These are phyloP conservation scores for Blastobotrys illinoisensis DNA, from an alignment of 1,139 yeast species.

Conservation along the genomic window DNA sequence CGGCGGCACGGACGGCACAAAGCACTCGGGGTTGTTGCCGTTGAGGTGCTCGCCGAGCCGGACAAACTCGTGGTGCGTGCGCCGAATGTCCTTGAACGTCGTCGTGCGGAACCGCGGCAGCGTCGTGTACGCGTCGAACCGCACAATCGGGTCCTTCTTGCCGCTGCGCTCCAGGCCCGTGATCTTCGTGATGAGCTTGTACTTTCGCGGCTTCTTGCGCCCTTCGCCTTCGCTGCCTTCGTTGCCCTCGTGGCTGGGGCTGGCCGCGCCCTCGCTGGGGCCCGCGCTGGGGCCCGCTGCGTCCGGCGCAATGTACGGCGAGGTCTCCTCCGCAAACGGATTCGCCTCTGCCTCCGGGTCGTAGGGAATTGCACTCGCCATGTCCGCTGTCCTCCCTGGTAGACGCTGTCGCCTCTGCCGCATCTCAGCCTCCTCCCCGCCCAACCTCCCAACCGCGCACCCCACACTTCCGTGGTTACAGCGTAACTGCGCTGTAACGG, in stretches of 20 bases:
- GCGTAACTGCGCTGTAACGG: no score
- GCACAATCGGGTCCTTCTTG: conserved; percentile 45
- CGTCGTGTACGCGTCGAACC: conserved; percentile 39
- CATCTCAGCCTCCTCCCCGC: no score
- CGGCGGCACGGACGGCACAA: conserved; percentile 83
- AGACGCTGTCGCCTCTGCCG: background rate
- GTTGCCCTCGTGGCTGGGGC: no score
- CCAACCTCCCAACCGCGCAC: background rate
- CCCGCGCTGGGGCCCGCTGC: background rate
- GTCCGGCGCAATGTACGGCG: background rate
- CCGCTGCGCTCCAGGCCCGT: conserved; percentile 46
- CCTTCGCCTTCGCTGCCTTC: background rate
- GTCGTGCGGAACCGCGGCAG: conserved; percentile 57
- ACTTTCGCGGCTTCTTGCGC: conserved; percentile 20
- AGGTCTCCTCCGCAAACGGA: conserved; percentile 22
- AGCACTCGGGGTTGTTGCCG: conserved; percentile 82
- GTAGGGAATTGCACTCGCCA: conserved; percentile 29
- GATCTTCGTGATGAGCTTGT: conserved; percentile 38
- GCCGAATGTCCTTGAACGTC: conserved; percentile 65
- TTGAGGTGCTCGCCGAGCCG: conserved; percentile 73
- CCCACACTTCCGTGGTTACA: no score
- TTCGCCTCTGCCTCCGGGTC: conserved; percentile 23
- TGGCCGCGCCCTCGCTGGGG: no score
- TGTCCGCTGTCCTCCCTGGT: conserved; percentile 6
- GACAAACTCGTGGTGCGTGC: conserved; percentile 74